Conservation (phyloP, 2,329 filamentous ascomycete genomes). For the Ceratocystis ficicola region DNA sequence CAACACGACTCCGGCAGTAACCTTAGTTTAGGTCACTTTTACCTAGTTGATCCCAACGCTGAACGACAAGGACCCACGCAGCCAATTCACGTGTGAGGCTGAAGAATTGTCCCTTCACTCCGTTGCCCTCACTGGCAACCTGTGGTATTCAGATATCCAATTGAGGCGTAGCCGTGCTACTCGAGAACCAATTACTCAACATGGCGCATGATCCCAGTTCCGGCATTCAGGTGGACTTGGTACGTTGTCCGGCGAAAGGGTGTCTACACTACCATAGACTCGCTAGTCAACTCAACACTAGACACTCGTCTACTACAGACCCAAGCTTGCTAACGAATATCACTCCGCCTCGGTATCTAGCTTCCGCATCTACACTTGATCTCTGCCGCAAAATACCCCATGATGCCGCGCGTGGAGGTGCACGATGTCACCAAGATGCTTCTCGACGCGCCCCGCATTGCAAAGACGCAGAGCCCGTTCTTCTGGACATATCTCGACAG, state of each 20-base stretch:
- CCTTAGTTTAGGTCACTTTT: too few species aligned
- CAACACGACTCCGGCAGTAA: too few species aligned
- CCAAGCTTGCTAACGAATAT: neutral
- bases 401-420: conserved; percentile 56
- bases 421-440: conserved; percentile 75
- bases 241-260: conserved; percentile 25
- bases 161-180: too few species aligned
- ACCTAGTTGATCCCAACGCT: neutral
- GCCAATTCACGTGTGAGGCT: conserved; percentile 6
- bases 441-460: conserved; percentile 69
- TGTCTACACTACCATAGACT: neutral
- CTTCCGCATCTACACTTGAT: conserved; percentile 83
- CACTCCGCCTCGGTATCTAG: conserved; percentile 33
- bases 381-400: conserved; percentile 69
- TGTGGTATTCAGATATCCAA: too few species aligned
- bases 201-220: conserved; percentile 36
- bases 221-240: conserved; percentile 35
- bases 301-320: neutral
- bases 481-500: conserved; percentile 85
- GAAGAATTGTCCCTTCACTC: neutral
- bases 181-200: conserved; percentile 21
- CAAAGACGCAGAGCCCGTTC: conserved; percentile 74
- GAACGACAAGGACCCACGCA: neutral
- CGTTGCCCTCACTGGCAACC: too few species aligned
- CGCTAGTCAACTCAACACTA: too few species aligned